Evolutionary conservation across 148 eudicot species (phyloP).

Genomic region (Cornus suecica): DNA sequence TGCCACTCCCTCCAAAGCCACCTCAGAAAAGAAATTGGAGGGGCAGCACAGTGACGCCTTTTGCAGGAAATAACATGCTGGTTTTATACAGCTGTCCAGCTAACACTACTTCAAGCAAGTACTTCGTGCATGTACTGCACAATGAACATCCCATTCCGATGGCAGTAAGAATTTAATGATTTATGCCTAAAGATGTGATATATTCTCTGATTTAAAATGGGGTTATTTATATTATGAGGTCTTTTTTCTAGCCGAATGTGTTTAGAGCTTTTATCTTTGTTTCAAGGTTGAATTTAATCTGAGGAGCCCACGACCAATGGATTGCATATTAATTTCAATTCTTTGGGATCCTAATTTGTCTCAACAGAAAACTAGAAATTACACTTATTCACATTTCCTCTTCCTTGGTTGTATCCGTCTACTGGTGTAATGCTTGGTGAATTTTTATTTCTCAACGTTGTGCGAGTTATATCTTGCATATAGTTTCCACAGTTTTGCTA

Average conservation of each 20-base stretch:
- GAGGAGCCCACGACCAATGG: neutral
- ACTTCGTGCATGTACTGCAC: slow-evolving; percentile 85
- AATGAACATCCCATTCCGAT: slow-evolving; percentile 82
- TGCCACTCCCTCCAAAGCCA: slow-evolving; percentile 78
- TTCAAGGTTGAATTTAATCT: too few species aligned
- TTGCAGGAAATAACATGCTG: slow-evolving; percentile 91
- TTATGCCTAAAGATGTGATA: neutral
- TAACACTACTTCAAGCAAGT: slow-evolving; percentile 52
- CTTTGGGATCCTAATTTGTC: neutral
- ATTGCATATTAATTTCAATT: neutral
- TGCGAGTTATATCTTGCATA: neutral
- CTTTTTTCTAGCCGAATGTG: neutral
- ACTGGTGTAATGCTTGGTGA: neutral
- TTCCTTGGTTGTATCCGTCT: neutral
- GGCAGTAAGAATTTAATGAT: slow-evolving; percentile 55
- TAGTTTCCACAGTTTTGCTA: neutral
- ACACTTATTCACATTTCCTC: neutral
- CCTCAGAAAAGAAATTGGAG: slow-evolving; percentile 84
- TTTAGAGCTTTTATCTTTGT: too few species aligned
- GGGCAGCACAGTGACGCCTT: slow-evolving; percentile 77
- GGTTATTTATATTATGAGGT: neutral
- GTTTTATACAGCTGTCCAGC: slow-evolving; percentile 73
- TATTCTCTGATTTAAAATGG: neutral
- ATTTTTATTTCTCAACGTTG: neutral
- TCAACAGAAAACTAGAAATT: neutral